Evolutionary conservation across 177 flowering plant genomes (phyloP), one percentile per base, ranked within the genome.

Genomic region (Vitis hybrid): DNA sequence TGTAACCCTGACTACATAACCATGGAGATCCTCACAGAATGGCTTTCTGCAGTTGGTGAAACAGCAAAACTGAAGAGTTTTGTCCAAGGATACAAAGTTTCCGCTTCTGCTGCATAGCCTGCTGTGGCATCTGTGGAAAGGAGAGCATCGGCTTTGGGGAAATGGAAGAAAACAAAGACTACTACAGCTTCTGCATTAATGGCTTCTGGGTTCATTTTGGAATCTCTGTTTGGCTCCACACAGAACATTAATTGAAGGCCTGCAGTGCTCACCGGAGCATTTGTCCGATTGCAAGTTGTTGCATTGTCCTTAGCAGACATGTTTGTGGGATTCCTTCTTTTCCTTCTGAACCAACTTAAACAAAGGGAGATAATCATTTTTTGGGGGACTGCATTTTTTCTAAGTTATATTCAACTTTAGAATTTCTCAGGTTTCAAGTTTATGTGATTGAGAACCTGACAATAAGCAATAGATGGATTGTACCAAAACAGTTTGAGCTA

Each of bases 1-100:
- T 91, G 97, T 74, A 70, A 76, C 57, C 98, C 99, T 56, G 90
- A 94, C 76, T 87, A 85, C 73, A 68, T 84, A 60, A 91, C 97
- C 49, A 79, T 91, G 87, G 93, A 87, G 74, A 80, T 89, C 63
- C 91, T 93, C 7, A 84, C 87, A 0, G 88, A 88, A 52, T 94
- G 98, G 98, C 88, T 94, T 67, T 76, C 93, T 73, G 82, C 81
- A 3, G 87, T 75, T 49, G 97, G 91, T 55, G 80, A 94, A 79
- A 76, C 69, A 1, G 81, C 70, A 9, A 88, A 75, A 66, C 72
- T 94, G 71, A 81, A 67, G 72, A 76, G 52, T 1, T 93, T 94
- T 69, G 76, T 89, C 13, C 54, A 79, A 60, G 89, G 88, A 8
- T 74, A 65, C n/a, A 49, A 66, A 65, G 88, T 76, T 67, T 76